A percentile compares a stretch with the other conserved stretches of the same genome.
These are phyloP conservation scores for Phymatotrichopsis omnivora DNA, from an alignment of 2,329 filamentous ascomycete genomes.

Conservation along the genomic window DNA sequence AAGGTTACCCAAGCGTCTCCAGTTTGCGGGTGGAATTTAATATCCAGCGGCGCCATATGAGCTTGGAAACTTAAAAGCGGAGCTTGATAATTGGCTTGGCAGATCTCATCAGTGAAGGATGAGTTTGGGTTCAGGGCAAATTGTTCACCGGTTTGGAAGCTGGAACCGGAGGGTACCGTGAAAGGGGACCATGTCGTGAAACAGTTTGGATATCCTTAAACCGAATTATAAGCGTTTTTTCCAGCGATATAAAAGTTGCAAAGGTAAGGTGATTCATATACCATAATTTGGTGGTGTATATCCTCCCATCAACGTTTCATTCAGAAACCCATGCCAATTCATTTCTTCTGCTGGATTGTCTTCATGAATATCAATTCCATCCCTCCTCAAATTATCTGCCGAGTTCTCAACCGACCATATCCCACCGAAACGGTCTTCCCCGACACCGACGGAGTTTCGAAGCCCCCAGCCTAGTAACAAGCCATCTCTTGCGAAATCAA, in stretches of 20 bases:
- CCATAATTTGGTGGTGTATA: slow-evolving; percentile 34
- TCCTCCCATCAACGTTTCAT: slow-evolving; percentile 38
- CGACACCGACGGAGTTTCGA: slow-evolving; percentile 61
- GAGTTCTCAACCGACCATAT: slow-evolving; percentile 60
- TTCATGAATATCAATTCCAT: slow-evolving; percentile 51
- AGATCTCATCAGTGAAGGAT: slow-evolving; percentile 40
- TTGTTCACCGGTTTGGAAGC: slow-evolving; percentile 42
- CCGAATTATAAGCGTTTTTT: too few relatives aligned
- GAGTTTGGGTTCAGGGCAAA: slow-evolving; percentile 39
- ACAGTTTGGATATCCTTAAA: slow-evolving; percentile 60
- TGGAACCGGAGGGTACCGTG: slow-evolving; percentile 39
- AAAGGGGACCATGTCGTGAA: slow-evolving; percentile 54
- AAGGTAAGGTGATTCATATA: slow-evolving; percentile 3
- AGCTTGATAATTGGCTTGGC: slow-evolving; percentile 37
- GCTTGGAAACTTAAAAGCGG: slow-evolving; percentile 53
- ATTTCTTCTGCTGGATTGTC: slow-evolving; percentile 65
- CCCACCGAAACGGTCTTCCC: slow-evolving; percentile 45
- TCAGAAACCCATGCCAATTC: slow-evolving; percentile 58
- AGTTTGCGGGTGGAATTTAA: slow-evolving; percentile 49
- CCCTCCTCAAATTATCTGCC: slow-evolving; percentile 51
- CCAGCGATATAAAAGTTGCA: neutral
- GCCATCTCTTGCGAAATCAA: slow-evolving; percentile 44
- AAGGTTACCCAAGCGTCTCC: slow-evolving; percentile 54
- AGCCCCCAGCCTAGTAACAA: slow-evolving; percentile 55
- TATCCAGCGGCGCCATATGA: slow-evolving; percentile 61